A percentile compares a stretch with the other conserved stretches of the same genome.
Evolutionary conservation across 1,284 basidiomycete genomes (phyloP).

Genomic region (Naganishia sp.): DNA sequence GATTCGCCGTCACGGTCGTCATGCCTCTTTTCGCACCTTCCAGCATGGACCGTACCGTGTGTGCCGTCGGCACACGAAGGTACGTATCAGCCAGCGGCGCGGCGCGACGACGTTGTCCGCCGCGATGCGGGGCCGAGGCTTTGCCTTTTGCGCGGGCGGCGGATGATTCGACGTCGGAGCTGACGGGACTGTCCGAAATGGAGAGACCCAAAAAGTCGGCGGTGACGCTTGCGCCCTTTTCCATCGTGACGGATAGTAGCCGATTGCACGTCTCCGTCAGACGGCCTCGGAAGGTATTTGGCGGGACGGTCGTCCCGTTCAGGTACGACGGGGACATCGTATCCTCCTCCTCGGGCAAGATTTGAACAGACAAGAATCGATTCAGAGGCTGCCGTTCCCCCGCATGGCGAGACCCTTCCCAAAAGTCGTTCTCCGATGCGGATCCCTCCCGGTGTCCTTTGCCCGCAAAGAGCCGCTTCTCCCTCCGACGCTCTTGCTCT

Average conservation of each 20-base stretch:
- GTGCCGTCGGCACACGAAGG: conserved; percentile 28
- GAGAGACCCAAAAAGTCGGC: conserved; percentile 21
- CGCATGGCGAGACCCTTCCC: conserved; percentile 47
- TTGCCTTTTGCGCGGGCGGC: neutral
- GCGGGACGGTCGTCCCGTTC: conserved; percentile 17
- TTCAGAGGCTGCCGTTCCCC: conserved; percentile 41
- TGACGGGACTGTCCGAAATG: conserved; percentile 13
- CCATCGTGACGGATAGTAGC: conserved; percentile 14
- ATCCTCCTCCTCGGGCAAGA: conserved; percentile 18
- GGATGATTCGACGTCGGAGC: conserved; percentile 10
- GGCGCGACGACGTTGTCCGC: conserved; percentile 8
- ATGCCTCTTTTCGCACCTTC: conserved; percentile 68
- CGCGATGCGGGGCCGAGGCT: neutral
- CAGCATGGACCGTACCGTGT: conserved; percentile 60
- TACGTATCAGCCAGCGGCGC: conserved; percentile 5
- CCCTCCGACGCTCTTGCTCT: conserved; percentile 19
- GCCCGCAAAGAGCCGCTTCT: conserved; percentile 19
- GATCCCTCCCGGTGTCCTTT: neutral
- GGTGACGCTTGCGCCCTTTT: conserved; percentile 23
- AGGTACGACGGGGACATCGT: conserved; percentile 35
- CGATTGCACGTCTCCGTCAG: conserved; percentile 8
- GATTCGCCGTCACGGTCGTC: conserved; percentile 80
- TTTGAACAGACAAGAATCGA: conserved; percentile 37
- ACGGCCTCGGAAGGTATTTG: conserved; percentile 9
- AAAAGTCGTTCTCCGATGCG: conserved; percentile 41